Base-by-base conservation (phyloP, 2,329 filamentous ascomycete species). In the Fusarium buxicola region DNA sequence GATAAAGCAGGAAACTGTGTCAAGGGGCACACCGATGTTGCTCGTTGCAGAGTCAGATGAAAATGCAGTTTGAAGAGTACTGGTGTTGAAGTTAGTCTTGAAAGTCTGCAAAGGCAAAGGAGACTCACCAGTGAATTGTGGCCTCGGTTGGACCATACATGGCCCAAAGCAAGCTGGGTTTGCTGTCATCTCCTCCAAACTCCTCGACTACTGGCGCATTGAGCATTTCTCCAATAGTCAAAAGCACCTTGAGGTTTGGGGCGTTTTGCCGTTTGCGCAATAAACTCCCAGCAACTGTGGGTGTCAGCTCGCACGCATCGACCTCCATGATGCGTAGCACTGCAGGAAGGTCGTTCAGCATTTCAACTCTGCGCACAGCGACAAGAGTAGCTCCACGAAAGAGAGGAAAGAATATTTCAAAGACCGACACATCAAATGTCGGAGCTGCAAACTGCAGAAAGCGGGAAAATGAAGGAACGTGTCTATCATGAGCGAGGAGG, bases 131-230 rank as follows among this genome's bases (percentile, higher is more conserved):
- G 73, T 97, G 94, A 55, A 97, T 96, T 0, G 93, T 88, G 8
- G 92, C 92, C 77, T 97, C 94, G 0, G 94, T 97, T 2, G 94
- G 94, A 1, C 94, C 94, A 72, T 97, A 97, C 92, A 97, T 96
- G 30, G 89, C 94, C 84, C 92, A 94, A 1, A 97, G 81, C 38
- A 96, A 88, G 65, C 90, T 89, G 2, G 79, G 73, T 8, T 76
- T 77, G 1, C 71, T 72, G 1, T 75, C 70, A 9, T 80, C 78
- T 3, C 86, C 86, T 7, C 92, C 92, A 80, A 95, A 97, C 71
- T 96, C 92, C 31, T 86, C 79, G 18, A 97, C 82, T 2, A 97
- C 89, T 8, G 86, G 84, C 36, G 84, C 81, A 4, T 91, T 96
- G 31, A 97, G 84, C 93, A 96, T 97, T 75, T 97, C 94, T 7